A percentile compares a stretch with the other conserved stretches of the same genome.
Conservation (phyloP, 2,329 filamentous ascomycete genomes). For the Karstenula rhodostoma region DNA sequence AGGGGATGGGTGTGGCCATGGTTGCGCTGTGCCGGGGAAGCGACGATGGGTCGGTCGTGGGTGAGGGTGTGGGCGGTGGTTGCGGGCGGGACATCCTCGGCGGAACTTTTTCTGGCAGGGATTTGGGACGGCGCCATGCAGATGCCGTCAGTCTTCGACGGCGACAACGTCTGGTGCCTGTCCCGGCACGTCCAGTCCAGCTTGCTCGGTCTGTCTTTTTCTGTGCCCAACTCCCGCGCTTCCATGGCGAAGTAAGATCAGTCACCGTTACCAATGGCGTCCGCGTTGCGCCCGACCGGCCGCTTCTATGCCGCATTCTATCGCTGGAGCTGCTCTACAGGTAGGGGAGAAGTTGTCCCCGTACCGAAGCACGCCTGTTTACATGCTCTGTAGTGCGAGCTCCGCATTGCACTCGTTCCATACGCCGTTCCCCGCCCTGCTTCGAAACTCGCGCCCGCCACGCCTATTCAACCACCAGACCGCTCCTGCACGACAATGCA, state of each 20-base stretch:
- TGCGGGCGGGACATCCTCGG: conserved; percentile 21
- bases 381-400: background rate
- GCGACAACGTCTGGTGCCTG: background rate
- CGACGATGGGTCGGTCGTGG: conserved; percentile 2
- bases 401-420: background rate
- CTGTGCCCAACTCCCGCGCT: background rate
- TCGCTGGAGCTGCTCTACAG: conserved; percentile 47
- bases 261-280: conserved; percentile 16
- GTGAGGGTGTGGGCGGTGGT: conserved; percentile 12
- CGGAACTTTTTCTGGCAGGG: conserved; percentile 25
- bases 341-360: conserved; percentile 24
- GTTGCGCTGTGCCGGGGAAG: conserved; percentile 16
- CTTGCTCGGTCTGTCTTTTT: background rate
- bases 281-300: conserved; percentile 21
- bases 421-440: background rate
- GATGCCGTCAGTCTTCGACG: background rate
- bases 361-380: background rate
- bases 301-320: conserved; percentile 57
- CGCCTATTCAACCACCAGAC: background rate
- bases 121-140: background rate
- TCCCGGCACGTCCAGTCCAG: background rate
- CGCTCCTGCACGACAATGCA: background rate
- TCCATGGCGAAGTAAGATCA: background rate
- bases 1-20: conserved; percentile 46
- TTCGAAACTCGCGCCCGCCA: background rate